phyloP scores from a whole-genome alignment of 169 alveolate species.

The Plasmodium sp. region DNA sequence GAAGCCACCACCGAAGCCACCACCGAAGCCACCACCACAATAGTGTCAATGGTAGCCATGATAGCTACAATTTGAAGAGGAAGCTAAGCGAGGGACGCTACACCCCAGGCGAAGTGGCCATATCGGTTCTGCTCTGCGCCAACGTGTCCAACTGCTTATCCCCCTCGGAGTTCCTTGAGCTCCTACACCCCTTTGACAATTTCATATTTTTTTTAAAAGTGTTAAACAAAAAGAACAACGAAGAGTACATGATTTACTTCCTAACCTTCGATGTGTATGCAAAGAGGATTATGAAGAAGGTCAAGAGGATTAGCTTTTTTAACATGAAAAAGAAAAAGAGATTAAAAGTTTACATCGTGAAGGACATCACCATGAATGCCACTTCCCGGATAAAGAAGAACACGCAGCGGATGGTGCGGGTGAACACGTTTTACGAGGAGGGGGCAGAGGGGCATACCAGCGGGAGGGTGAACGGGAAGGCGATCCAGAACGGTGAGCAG shows the following conservation, averaged over 20 bases:
- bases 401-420: not conserved
- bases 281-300: slow-evolving; percentile 19
- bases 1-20: not conserved
- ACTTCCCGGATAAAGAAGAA: slow-evolving; percentile 22
- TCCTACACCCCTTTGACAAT: slow-evolving; percentile 43
- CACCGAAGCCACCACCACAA: not conserved
- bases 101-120: not conserved
- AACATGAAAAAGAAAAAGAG: slow-evolving; percentile 59
- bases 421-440: not conserved
- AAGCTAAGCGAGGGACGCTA: not conserved
- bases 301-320: slow-evolving; percentile 4
- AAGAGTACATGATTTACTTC: slow-evolving; percentile 66
- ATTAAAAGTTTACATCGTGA: slow-evolving; percentile 40
- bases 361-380: slow-evolving; percentile 48
- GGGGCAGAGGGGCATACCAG: not conserved
- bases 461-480: not conserved
- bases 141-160: slow-evolving; percentile 58
- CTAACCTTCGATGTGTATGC: slow-evolving; percentile 54
- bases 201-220: slow-evolving; percentile 65
- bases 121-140: slow-evolving; percentile 42
- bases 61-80: not conserved
- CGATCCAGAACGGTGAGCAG: not conserved
- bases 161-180: slow-evolving; percentile 58
- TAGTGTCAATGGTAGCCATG: not conserved
- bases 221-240: slow-evolving; percentile 34